Conservation (phyloP, 2,329 filamentous ascomycete species). For the Pseudopyrenochaeta lycopersici region DNA sequence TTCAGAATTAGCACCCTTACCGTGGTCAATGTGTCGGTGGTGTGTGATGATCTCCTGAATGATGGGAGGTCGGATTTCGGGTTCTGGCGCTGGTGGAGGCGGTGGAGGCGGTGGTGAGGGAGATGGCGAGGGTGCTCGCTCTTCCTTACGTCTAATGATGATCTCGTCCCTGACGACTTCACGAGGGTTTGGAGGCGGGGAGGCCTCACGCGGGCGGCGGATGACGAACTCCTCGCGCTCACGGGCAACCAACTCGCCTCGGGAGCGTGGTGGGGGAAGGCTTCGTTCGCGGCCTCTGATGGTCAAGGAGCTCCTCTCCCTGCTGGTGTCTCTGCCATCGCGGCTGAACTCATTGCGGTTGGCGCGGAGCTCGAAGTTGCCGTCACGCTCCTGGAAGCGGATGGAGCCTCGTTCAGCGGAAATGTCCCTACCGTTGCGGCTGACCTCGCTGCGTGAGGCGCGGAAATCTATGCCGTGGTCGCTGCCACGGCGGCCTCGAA, state of each 20-base stretch:
- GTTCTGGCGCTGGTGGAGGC: conserved; percentile 63
- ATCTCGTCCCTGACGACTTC: conserved; percentile 50
- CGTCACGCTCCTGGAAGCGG: conserved; percentile 43
- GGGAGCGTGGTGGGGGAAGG: conserved; percentile 45
- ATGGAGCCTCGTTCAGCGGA: conserved; percentile 39
- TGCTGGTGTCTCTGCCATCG: conserved; percentile 42
- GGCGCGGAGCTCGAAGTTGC: conserved; percentile 53
- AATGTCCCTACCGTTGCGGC: conserved; percentile 31
- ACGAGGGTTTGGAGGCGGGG: conserved; percentile 43
- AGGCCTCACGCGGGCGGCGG: conserved; percentile 47
- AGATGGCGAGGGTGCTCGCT: conserved; percentile 61
- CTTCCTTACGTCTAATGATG: conserved; percentile 57
- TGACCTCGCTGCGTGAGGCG: conserved; percentile 32
- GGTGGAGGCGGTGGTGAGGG: conserved; percentile 55
- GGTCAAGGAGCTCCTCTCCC: conserved; percentile 46
- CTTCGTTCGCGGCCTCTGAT: conserved; percentile 48
- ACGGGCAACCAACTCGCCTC: conserved; percentile 48
- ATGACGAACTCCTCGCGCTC: conserved; percentile 54
- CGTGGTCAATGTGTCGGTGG: conserved; percentile 87
- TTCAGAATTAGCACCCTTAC: conserved; percentile 57
- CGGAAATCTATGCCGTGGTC: conserved; percentile 44
- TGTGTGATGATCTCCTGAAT: conserved; percentile 90
- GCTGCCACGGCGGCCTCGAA: conserved; percentile 50
- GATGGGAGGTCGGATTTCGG: conserved; percentile 79
- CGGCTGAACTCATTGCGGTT: conserved; percentile 47